phyloP scores from a whole-genome alignment of 805 yeast genomes.

The Starmerella kuoi region DNA sequence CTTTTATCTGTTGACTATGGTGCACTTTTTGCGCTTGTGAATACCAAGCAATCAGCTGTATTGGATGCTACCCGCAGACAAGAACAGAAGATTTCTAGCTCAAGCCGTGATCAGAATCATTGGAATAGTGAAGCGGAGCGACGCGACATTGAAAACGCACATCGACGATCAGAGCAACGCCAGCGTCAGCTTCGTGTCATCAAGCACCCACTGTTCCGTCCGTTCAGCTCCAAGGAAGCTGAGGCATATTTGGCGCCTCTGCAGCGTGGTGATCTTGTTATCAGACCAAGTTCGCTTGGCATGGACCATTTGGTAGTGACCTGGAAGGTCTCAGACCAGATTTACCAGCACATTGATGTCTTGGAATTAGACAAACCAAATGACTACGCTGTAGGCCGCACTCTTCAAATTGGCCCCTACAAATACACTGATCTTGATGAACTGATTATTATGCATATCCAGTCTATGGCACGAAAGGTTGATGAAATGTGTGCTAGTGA shows the following conservation, averaged over 20 bases:
- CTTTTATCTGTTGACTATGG: conserved; percentile 59
- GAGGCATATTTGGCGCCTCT: conserved; percentile 84
- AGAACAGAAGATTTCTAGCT: conserved; percentile 21
- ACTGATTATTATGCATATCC: conserved; percentile 74
- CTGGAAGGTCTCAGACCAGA: conserved; percentile 86
- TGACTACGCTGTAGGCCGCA: conserved; percentile 48
- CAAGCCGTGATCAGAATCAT: conserved; percentile 42
- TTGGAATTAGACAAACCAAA: conserved; percentile 59
- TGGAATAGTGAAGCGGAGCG: conserved; percentile 65
- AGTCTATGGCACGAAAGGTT: conserved; percentile 68
- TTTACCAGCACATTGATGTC: conserved; percentile 85
- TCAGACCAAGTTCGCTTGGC: conserved; percentile 90
- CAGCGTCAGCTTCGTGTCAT: conserved; percentile 64
- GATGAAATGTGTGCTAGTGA: conserved; percentile 78
- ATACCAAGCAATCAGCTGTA: conserved; percentile 56
- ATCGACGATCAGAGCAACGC: conserved; percentile 53
- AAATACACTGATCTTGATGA: conserved; percentile 84
- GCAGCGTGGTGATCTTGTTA: conserved; percentile 81
- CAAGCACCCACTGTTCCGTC: conserved; percentile 83
- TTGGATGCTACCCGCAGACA: conserved; percentile 36
- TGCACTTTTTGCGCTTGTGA: conserved; percentile 60
- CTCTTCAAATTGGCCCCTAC: conserved; percentile 52
- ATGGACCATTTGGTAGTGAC: conserved; percentile 80
- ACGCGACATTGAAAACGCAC: conserved; percentile 55
- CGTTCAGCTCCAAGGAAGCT: conserved; percentile 75